Percentiles rank a stretch among this genome's conserved stretches.
Evolutionary conservation across 139 green algal genomes (phyloP).

Genomic region (Chlorella sorokiniana): DNA sequence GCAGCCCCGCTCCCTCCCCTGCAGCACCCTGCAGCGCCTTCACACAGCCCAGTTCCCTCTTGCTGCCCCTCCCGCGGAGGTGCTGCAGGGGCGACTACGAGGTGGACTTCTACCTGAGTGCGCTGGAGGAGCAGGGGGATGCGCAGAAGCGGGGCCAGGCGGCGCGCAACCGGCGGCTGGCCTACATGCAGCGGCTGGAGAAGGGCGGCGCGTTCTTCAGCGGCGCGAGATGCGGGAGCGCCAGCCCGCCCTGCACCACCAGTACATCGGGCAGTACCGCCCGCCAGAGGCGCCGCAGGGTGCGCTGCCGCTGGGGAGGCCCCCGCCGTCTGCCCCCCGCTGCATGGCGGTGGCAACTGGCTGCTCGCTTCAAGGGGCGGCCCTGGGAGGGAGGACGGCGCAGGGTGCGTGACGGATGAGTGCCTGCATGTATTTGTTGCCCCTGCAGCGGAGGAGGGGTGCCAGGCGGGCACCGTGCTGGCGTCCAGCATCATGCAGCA

Average conservation of each 20-base stretch:
- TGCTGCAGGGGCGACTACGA: slow-evolving; percentile 15
- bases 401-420: background rate
- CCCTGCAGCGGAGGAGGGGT: background rate
- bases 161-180: slow-evolving; percentile 72
- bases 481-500: slow-evolving; percentile 52
- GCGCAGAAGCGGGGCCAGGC: background rate
- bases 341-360: background rate
- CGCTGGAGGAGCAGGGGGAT: slow-evolving; percentile 34
- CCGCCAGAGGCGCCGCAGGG: background rate
- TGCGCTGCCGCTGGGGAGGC: background rate
- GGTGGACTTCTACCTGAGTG: slow-evolving; percentile 54
- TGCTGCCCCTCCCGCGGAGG: background rate
- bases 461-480: slow-evolving; percentile 27
- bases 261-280: slow-evolving; percentile 63
- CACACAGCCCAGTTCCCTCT: background rate
- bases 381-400: background rate
- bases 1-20: background rate
- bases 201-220: slow-evolving; percentile 59
- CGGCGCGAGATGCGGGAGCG: slow-evolving; percentile 68
- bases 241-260: slow-evolving; percentile 70
- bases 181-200: slow-evolving; percentile 57
- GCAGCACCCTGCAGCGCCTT: background rate
- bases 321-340: background rate
- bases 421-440: background rate
- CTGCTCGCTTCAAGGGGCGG: background rate